Evolutionary conservation across 202 grass and related monocot genomes (phyloP), one percentile per base, ranked within the genome.

Genomic region (Setaria viridis): DNA sequence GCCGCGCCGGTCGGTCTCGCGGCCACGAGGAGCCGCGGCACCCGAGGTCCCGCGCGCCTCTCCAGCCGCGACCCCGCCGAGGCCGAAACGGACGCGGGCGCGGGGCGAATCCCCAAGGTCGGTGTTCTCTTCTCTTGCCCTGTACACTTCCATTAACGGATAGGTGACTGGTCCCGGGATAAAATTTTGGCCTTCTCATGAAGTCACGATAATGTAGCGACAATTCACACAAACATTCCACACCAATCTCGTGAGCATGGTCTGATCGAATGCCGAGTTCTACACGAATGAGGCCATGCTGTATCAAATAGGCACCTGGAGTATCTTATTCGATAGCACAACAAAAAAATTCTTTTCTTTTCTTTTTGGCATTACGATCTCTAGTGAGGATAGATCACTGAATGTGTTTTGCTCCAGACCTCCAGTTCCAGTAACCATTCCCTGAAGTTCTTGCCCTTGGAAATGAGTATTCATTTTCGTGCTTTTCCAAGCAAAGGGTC

Each of bases 11-110:
- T 25, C 16, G 16, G 53, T 55, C 4, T 43, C 25, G 51, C 11
- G 10, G 69, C 21, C 34, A 58, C 65, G 64, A 77, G 79, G 72
- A 87, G 32, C 41, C 6, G 29, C 39, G 51, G 5, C 37, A 32
- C 51, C 33, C 7, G 56, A 17, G 60, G 33, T 30, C 53, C 34
- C 71, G 64, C 71, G 14, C 71, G 83, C 20, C 45, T 35, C 64
- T 57, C 78, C 88, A 25, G 67, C 10, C 80, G 64, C 37, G n/a
- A 86, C 37, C 9, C 49, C 25, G 64, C 46, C 55, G 83, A 76
- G 16, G 25, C 25, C 1, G 63, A 69, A 2, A 30, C 76, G 0
- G n/a, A 25, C 7, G n/a, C 59, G 19, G 70, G 48, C 6, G 21
- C 4, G 5, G 62, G 45, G 12, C 35, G 0, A 35, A 15, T 6